Evolutionary conservation across 169 alveolate genomes (phyloP).

Genomic region (Plasmodium fragile): DNA sequence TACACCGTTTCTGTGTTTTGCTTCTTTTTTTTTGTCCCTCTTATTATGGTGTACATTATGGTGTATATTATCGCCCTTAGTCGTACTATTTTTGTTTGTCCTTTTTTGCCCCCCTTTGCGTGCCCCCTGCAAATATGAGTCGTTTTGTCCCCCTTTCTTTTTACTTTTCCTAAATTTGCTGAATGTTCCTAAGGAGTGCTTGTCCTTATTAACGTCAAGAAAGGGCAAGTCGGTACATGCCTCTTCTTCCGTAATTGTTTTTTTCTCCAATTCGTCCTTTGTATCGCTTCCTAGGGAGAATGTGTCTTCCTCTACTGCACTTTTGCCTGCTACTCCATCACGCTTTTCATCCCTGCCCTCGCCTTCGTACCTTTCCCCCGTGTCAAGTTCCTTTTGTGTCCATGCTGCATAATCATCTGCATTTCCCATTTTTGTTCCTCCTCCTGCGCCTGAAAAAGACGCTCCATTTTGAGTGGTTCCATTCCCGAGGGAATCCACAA

Average conservation of each 20-base stretch:
- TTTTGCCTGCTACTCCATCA: not conserved
- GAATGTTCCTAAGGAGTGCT: not conserved
- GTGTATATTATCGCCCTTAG: not conserved
- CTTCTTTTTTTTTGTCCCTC: not conserved
- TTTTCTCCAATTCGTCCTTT: constrained; percentile 4
- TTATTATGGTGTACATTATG: not conserved
- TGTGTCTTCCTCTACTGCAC: not conserved
- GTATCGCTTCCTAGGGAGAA: not conserved
- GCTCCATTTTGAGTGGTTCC: not conserved
- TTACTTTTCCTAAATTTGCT: constrained; percentile 7
- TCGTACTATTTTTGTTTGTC: not conserved
- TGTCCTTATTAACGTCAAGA: not conserved
- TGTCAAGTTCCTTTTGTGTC: not conserved
- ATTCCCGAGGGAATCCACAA: not conserved
- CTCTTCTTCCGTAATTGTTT: not conserved
- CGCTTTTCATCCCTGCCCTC: not conserved
- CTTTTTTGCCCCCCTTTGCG: not conserved
- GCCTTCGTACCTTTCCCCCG: not conserved
- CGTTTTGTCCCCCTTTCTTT: not conserved
- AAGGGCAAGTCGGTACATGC: not conserved
- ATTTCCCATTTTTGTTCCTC: not conserved
- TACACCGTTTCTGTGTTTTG: constrained; percentile 3
- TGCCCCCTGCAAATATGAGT: not conserved
- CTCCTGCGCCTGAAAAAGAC: not conserved
- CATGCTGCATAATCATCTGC: not conserved